These are phyloP conservation scores for Mucor indicus DNA, from an alignment of 371 early-diverging fungal species.

Conservation along the genomic window DNA sequence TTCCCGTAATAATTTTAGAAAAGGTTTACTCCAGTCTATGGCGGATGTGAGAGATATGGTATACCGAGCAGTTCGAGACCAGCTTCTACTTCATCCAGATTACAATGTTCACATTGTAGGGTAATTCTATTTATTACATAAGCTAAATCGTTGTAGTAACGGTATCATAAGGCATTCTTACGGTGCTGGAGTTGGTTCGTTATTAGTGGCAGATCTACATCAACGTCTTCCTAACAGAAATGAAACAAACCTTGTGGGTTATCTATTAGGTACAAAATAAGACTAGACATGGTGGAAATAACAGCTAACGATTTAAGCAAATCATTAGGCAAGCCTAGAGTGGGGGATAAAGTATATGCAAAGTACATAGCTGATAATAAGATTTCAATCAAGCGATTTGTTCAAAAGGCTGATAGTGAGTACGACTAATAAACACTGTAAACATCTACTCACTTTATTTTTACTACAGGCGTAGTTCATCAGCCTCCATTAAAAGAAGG, in stretches of 20 bases:
- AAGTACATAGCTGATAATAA: slow-evolving; percentile 1
- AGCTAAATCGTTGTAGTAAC: no score
- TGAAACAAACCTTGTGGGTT: slow-evolving; percentile 1
- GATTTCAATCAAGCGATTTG: slow-evolving; percentile 1
- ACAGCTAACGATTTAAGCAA: background rate
- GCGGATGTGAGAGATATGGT: slow-evolving; percentile 11
- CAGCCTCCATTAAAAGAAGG: slow-evolving; percentile 6
- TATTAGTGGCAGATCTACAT: slow-evolving; percentile 7
- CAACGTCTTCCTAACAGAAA: background rate
- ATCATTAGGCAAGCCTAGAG: slow-evolving; percentile 9
- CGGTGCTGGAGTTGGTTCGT: slow-evolving; percentile 16
- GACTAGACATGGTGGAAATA: background rate
- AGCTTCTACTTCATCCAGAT: slow-evolving; percentile 6
- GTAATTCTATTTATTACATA: no score
- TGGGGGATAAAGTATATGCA: slow-evolving; percentile 14
- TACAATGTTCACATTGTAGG: slow-evolving; percentile 7
- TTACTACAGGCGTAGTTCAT: slow-evolving; percentile 5
- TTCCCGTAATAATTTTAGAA: no score
- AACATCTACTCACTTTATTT: background rate
- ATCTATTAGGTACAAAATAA: slow-evolving; percentile 4
- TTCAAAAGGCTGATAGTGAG: slow-evolving; percentile 12
- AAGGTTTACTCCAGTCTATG: slow-evolving; percentile 1
- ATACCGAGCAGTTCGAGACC: slow-evolving; percentile 2
- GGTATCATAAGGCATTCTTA: slow-evolving; percentile 18
- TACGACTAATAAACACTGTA: background rate